Conservation (phyloP, 768 basidiomycete species). For the Tylopilus rubrobrunneus region DNA sequence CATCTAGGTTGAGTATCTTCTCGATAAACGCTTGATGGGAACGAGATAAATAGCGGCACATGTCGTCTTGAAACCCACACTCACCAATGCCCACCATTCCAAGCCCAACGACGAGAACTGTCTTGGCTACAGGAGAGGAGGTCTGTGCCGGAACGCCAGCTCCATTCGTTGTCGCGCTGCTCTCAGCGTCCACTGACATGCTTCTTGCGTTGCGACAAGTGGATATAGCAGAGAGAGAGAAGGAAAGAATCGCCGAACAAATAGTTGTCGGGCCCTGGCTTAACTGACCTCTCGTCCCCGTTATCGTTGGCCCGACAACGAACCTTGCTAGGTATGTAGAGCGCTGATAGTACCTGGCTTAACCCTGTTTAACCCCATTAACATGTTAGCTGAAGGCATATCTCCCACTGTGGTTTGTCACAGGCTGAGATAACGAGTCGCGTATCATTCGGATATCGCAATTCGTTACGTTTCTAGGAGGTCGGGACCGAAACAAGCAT, state of each 20-base stretch:
- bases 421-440: background rate
- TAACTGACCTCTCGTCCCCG: background rate
- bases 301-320: background rate
- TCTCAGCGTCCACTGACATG: background rate
- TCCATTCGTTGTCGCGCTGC: background rate
- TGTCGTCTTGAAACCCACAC: background rate
- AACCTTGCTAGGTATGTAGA: background rate
- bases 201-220: background rate
- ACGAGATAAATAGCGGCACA: background rate
- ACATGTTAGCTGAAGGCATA: background rate
- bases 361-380: background rate
- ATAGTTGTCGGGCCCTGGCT: background rate
- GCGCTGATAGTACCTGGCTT: background rate
- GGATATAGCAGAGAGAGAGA: background rate
- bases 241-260: background rate
- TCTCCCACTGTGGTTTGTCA: background rate
- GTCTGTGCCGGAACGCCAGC: background rate
- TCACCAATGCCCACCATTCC: slow-evolving; percentile 13
- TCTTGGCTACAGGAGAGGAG: background rate
- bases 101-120: slow-evolving; percentile 5
- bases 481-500: background rate
- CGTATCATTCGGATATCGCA: background rate
- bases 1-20: slow-evolving; percentile 58
- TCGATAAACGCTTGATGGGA: slow-evolving; percentile 55
- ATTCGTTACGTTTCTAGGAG: too few species aligned